These are phyloP conservation scores for Carpinus fangiana DNA, from an alignment of 306 rosid species.

Conservation along the genomic window DNA sequence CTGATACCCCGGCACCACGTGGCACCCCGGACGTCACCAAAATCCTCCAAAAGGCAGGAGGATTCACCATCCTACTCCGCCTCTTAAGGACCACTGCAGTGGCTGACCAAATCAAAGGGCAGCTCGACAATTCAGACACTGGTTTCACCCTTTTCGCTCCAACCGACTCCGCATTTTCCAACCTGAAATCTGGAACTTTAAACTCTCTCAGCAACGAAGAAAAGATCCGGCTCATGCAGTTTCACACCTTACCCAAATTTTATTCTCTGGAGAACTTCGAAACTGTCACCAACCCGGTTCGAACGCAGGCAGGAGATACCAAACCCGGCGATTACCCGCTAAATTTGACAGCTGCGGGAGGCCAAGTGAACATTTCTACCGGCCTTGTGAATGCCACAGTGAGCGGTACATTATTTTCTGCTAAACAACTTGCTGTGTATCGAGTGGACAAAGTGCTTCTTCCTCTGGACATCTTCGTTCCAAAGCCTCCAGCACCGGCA, in stretches of 20 bases:
- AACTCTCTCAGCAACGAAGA: constrained; percentile 54
- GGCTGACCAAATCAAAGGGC: constrained; percentile 48
- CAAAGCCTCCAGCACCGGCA: constrained; percentile 39
- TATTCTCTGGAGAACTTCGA: constrained; percentile 52
- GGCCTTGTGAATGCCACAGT: constrained; percentile 57
- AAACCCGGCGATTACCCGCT: constrained; percentile 51
- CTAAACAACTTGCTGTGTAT: constrained; percentile 53
- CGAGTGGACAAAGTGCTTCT: constrained; percentile 54
- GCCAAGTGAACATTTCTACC: constrained; percentile 50
- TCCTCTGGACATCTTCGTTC: constrained; percentile 45
- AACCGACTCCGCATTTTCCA: constrained; percentile 51
- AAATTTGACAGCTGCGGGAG: constrained; percentile 42
- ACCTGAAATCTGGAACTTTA: constrained; percentile 62
- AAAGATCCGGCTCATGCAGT: constrained; percentile 59
- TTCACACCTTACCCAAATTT: constrained; percentile 51
- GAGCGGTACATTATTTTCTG: constrained; percentile 46
- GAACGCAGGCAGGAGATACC: constrained; percentile 63
- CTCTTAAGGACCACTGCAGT: constrained; percentile 57
- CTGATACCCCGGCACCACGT: constrained; percentile 35
- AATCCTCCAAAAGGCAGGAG: constrained; percentile 62
- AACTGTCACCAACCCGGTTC: constrained; percentile 70
- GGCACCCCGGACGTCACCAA: constrained; percentile 43
- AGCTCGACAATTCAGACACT: constrained; percentile 47
- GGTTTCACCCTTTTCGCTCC: constrained; percentile 67
- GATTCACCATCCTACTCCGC: constrained; percentile 52